Evolutionary conservation across 768 basidiomycete genomes (phyloP).

Genomic region (Mycena capillaripes): DNA sequence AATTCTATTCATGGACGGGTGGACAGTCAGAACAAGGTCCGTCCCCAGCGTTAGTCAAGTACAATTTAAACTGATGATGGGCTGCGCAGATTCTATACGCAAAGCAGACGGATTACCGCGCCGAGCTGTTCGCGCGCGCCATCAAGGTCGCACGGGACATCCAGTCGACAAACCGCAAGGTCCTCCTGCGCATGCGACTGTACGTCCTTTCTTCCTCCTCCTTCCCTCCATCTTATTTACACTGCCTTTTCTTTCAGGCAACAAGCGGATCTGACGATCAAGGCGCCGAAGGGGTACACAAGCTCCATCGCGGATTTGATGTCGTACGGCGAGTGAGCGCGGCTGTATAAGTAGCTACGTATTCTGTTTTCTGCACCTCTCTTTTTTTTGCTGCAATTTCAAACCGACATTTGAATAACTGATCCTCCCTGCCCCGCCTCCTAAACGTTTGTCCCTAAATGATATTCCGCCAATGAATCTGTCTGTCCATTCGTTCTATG

Average conservation of each 20-base stretch:
- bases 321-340: too few species aligned
- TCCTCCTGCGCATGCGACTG: conserved; percentile 88
- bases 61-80: too few species aligned
- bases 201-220: conserved; percentile 56
- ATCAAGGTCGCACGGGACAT: conserved; percentile 82
- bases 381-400: too few species aligned
- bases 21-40: conserved; percentile 90
- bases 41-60: too few species aligned
- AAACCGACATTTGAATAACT: too few species aligned
- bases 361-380: too few species aligned
- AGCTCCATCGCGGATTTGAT: conserved; percentile 29
- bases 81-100: conserved; percentile 81
- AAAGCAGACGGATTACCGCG: conserved; percentile 83
- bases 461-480: neutral
- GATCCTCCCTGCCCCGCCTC: too few species aligned
- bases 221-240: neutral
- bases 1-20: conserved; percentile 87
- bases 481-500: neutral
- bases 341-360: too few species aligned
- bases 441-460: neutral
- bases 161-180: conserved; percentile 79
- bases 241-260: conserved; percentile 60
- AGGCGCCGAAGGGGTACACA: conserved; percentile 63
- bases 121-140: conserved; percentile 81
- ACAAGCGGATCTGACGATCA: conserved; percentile 85